Percentiles rank a stretch among this genome's conserved stretches.
Conservation (phyloP, 2,329 filamentous ascomycete genomes). For the Metarhizium rileyi region DNA sequence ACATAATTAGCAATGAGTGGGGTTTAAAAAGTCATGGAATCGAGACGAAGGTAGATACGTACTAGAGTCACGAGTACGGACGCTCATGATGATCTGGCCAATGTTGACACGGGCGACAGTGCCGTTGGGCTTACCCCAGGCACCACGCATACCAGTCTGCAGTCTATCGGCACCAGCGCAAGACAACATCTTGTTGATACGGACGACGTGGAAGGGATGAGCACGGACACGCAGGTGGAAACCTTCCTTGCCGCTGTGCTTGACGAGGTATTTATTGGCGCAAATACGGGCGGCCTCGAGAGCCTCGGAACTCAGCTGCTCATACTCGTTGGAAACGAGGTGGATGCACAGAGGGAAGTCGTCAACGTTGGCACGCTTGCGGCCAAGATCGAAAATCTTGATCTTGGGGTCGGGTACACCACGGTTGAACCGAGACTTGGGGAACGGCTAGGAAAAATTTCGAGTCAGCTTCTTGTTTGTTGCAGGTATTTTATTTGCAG, state of each 20-base stretch:
- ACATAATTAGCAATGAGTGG: conserved; percentile 13
- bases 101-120: conserved; percentile 99
- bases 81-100: conserved; percentile 94
- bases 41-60: conserved; percentile 28
- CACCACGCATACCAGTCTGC: conserved; percentile 99
- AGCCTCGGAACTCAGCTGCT: conserved; percentile 98
- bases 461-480: neutral
- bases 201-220: conserved; percentile 99
- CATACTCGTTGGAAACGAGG: conserved; percentile 99
- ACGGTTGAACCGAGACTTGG: conserved; percentile 99
- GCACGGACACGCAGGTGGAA: conserved; percentile 74
- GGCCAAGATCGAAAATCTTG: conserved; percentile 97
- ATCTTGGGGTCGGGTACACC: conserved; percentile 84
- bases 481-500: neutral
- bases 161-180: conserved; percentile 99
- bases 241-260: conserved; percentile 61
- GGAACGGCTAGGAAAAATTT: conserved; percentile 61
- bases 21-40: neutral
- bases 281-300: conserved; percentile 99
- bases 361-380: conserved; percentile 97
- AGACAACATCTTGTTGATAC: conserved; percentile 99
- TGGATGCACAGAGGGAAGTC: conserved; percentile 99
- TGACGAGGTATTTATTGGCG: conserved; percentile 95
- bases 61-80: conserved; percentile 93
- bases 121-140: conserved; percentile 99